Percentiles rank a stretch among this genome's conserved stretches.
Conservation (phyloP, 441 rosid genomes). For the Populus trichocarpa region DNA sequence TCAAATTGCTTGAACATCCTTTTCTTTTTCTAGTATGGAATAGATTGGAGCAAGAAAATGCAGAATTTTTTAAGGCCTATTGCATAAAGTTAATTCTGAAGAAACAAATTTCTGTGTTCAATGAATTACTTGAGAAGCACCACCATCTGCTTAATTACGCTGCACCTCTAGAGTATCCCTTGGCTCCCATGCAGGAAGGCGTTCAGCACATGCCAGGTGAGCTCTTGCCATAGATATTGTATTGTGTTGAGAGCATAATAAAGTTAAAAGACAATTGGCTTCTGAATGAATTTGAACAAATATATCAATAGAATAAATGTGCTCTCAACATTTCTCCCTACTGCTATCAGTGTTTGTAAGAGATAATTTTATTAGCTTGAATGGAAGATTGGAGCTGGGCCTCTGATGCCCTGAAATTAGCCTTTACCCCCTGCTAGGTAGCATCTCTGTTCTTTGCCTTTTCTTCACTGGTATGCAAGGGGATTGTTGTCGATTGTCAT, state of each 20-base stretch:
- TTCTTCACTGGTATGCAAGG: not conserved
- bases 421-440: not conserved
- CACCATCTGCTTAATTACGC: slow-evolving; percentile 15
- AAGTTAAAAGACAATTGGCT: not conserved
- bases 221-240: not conserved
- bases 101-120: slow-evolving; percentile 24
- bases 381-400: not conserved
- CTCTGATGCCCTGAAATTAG: not conserved
- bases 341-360: too few relatives aligned
- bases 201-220: slow-evolving; percentile 23
- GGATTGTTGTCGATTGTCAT: not conserved
- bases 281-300: not conserved
- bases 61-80: slow-evolving; percentile 12
- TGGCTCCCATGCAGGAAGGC: slow-evolving; percentile 21
- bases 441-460: not conserved
- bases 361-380: too few relatives aligned
- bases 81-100: slow-evolving; percentile 22
- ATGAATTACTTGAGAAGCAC: slow-evolving; percentile 32
- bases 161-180: not conserved
- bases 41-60: slow-evolving; percentile 21
- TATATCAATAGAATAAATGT: too few relatives aligned
- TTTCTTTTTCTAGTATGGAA: slow-evolving; percentile 30
- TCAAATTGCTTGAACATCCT: not conserved
- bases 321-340: too few relatives aligned
- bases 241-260: not conserved